Conservation (phyloP, 768 basidiomycete species). For the Suillus discolor region DNA sequence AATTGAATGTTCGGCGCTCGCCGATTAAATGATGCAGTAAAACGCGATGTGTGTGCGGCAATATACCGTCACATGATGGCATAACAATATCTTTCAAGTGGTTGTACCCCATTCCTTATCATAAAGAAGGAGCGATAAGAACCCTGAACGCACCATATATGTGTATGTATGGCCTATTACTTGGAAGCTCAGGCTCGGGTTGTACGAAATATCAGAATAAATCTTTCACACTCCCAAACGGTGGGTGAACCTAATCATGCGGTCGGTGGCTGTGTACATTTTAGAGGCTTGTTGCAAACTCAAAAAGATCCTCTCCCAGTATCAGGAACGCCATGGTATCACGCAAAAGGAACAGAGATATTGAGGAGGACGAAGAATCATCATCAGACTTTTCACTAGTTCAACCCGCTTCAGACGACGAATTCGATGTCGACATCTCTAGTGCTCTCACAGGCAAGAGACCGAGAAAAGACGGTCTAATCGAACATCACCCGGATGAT, state of each 20-base stretch:
- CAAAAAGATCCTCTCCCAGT: background rate
- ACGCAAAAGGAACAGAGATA: conserved; percentile 34
- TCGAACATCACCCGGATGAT: conserved; percentile 16
- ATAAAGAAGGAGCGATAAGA: conserved; percentile 5
- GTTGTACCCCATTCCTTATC: background rate
- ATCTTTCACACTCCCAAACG: background rate
- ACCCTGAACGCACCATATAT: background rate
- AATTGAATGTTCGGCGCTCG: background rate
- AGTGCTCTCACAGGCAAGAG: conserved; percentile 56
- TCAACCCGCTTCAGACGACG: conserved; percentile 33
- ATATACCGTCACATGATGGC: background rate
- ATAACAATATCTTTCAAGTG: background rate
- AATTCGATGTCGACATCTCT: conserved; percentile 73
- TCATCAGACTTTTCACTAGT: conserved; percentile 16
- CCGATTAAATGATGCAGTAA: background rate
- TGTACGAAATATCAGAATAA: background rate
- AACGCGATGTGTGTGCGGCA: background rate
- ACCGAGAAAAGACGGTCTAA: conserved; percentile 17
- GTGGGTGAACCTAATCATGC: background rate
- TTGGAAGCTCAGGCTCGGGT: background rate
- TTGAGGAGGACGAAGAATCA: conserved; percentile 15
- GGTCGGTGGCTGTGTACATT: conserved; percentile 4
- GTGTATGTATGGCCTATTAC: background rate
- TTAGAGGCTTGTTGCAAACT: background rate
- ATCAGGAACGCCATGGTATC: conserved; percentile 20